Evolutionary conservation across 345 rosid genomes (phyloP).

Genomic region (Sonneratia caseolaris): DNA sequence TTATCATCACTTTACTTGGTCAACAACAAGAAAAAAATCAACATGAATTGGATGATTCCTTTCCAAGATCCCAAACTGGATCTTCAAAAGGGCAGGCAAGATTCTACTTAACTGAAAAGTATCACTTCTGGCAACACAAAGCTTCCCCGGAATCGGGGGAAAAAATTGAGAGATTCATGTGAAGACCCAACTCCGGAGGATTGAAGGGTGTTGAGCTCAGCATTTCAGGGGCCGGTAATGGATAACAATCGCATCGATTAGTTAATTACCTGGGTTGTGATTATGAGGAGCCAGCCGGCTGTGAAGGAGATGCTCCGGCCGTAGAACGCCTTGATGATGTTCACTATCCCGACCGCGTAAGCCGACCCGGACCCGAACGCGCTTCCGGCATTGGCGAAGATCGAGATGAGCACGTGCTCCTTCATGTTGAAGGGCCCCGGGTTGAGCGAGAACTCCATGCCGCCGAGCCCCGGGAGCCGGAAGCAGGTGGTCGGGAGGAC

Average conservation of each 20-base stretch:
- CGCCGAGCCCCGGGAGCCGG: slow-evolving; percentile 47
- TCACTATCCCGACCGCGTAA: slow-evolving; percentile 61
- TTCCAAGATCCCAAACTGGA: too few species aligned
- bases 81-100: too few species aligned
- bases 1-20: too few species aligned
- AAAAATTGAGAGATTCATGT: too few species aligned
- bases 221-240: neutral
- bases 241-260: neutral
- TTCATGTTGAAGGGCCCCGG: slow-evolving; percentile 83
- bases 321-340: slow-evolving; percentile 67
- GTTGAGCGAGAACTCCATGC: slow-evolving; percentile 50
- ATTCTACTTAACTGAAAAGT: too few species aligned
- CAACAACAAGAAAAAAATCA: too few species aligned
- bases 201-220: too few species aligned
- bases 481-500: slow-evolving; percentile 51
- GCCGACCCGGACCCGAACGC: slow-evolving; percentile 71
- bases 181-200: too few species aligned
- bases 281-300: slow-evolving; percentile 74
- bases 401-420: slow-evolving; percentile 70
- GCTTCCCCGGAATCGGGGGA: too few species aligned
- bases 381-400: slow-evolving; percentile 80
- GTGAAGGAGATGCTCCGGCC: slow-evolving; percentile 48
- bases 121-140: too few species aligned
- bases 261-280: slow-evolving; percentile 60
- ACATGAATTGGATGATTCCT: too few species aligned